Evolutionary conservation across 2,329 filamentous ascomycete genomes (phyloP), one percentile per base, ranked within the genome.

Genomic region (Boeremia lycopersici): DNA sequence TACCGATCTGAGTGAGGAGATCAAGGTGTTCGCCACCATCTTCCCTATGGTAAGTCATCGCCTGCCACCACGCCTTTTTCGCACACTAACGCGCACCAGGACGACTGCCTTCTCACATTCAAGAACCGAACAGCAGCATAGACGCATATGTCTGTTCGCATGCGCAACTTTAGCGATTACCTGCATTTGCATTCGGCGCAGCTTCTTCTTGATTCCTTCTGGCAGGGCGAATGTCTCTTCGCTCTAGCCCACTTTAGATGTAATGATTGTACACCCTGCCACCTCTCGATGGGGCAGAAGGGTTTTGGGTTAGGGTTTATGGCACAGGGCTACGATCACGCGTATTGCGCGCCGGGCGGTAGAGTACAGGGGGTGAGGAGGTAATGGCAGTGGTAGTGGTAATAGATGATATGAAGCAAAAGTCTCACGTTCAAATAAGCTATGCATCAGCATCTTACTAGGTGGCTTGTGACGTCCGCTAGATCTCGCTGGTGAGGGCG

Each of bases 21-120:
- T 99, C 77, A 93, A 96, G 81, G 93, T 98, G 64, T 99, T 98
- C 79, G 95, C 95, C 35, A 97, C 92, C 26, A 96, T 99, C 67
- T 99, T 99, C 84, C 95, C 95, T 52, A 89, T 89, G 89, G 93
- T 96, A 79, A 76, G 87, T 79, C 4, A 12, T 28, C 2, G 9
- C 23, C 13, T 26, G 2, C 23, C 19, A 6, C 10, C 31, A 17
- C n/a, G 13, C 15, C 8, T 26, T 12, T n/a, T 25, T 19, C 6
- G n/a, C n/a, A 33, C 43, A 56, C 65, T 72, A 57, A 71, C 53
- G 8, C 7, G 1, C 4, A 10, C 4, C 61, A 93, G 90, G 91
- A 96, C 73, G 89, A 95, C 73, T 95, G 90, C 78, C 87, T 89
- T 51, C 83, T 95, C 67, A 88, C 87, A 2, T 93, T 95, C 72